phyloP scores from a whole-genome alignment of 495 filamentous ascomycete genomes.

The Aspergillus haitiensis region DNA sequence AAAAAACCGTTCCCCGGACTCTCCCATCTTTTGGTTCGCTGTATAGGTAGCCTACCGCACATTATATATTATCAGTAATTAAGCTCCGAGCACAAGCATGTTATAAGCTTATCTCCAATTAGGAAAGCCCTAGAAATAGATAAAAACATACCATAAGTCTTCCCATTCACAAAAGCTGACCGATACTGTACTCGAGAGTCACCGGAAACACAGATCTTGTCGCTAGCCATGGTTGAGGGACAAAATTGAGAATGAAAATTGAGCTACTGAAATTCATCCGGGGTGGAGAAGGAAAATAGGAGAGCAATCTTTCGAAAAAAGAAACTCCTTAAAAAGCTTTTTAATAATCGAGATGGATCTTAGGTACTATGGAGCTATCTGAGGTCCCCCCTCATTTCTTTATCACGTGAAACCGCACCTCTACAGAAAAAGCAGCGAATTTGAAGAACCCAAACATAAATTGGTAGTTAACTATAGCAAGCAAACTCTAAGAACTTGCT shows the following conservation, averaged over 20 bases:
- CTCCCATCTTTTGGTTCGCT: constrained; percentile 55
- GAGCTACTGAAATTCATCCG: too few species aligned
- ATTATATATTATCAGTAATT: constrained; percentile 17
- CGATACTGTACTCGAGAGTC: constrained; percentile 66
- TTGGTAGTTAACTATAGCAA: background rate
- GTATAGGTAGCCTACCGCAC: constrained; percentile 59
- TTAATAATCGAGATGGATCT: background rate
- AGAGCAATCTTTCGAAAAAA: background rate
- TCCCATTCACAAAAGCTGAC: constrained; percentile 59
- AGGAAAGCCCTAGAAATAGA: background rate
- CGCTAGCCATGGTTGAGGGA: constrained; percentile 43
- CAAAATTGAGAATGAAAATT: too few species aligned
- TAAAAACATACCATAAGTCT: constrained; percentile 55
- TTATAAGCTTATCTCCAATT: background rate
- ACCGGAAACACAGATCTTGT: constrained; percentile 59
- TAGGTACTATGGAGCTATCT: constrained; percentile 19
- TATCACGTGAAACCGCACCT: constrained; percentile 26
- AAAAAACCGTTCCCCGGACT: constrained; percentile 62
- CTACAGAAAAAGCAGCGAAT: background rate
- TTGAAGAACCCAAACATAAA: too few species aligned
- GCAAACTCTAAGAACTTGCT: background rate
- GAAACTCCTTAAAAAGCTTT: background rate
- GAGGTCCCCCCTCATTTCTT: constrained; percentile 20
- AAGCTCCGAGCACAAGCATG: background rate
- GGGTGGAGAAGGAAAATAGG: too few species aligned